Conservation (phyloP, 2,329 filamentous ascomycete genomes). For the Colletotrichum sidae region DNA sequence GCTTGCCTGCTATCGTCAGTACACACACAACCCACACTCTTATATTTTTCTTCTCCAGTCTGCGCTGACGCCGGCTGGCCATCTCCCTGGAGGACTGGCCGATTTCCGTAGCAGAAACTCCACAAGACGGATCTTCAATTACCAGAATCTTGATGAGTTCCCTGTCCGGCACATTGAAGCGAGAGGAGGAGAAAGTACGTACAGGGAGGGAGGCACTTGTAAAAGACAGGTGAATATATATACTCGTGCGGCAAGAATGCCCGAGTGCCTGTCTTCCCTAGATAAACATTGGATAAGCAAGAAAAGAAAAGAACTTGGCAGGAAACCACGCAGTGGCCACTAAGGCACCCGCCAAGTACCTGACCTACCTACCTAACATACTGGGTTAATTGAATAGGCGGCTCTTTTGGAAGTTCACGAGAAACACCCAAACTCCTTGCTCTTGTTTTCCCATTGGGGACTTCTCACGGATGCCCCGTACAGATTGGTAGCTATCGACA, state of each 20-base stretch:
- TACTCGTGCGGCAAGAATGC: too few species aligned
- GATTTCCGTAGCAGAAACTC: background rate
- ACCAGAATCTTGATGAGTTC: conserved; percentile 23
- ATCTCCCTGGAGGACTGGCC: background rate
- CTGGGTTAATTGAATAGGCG: too few species aligned
- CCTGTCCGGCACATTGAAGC: conserved; percentile 13
- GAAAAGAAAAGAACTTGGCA: conserved; percentile 12
- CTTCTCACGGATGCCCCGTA: too few species aligned
- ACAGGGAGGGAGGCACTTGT: background rate
- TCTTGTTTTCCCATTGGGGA: too few species aligned
- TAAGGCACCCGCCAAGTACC: background rate
- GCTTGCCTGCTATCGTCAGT: background rate
- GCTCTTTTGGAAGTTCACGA: too few species aligned
- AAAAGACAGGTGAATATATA: conserved; percentile 2
- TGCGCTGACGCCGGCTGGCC: background rate
- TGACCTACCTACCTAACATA: background rate
- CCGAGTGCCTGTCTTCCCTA: too few species aligned
- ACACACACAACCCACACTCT: conserved; percentile 4
- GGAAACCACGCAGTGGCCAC: conserved; percentile 15
- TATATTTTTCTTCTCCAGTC: conserved; percentile 3
- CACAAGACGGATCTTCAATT: conserved; percentile 17
- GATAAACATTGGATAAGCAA: background rate
- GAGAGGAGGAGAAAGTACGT: conserved; percentile 4
- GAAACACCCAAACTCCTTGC: too few species aligned
- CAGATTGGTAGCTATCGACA: too few species aligned